These are phyloP conservation scores for Hypoxylon sp. DNA, from an alignment of 2,329 filamentous ascomycete species.

Conservation along the genomic window DNA sequence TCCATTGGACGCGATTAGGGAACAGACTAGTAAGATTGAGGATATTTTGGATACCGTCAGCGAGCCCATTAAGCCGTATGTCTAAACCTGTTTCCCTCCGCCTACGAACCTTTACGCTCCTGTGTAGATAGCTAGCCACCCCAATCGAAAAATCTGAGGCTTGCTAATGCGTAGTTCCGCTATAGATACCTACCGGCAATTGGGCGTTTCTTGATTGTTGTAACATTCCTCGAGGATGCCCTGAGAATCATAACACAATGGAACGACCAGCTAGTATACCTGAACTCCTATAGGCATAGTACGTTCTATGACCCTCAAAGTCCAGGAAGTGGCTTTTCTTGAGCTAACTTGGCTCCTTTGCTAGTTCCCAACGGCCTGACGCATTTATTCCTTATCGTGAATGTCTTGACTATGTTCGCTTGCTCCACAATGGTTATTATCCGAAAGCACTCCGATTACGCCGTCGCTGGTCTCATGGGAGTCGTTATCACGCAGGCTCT, in stretches of 20 bases:
- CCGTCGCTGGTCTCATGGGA: conserved; percentile 88
- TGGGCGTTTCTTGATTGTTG: conserved; percentile 96
- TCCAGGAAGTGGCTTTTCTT: background rate
- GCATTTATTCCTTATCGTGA: conserved; percentile 91
- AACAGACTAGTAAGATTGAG: conserved; percentile 99
- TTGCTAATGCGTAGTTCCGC: conserved; percentile 48
- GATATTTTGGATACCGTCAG: conserved; percentile 88
- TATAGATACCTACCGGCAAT: conserved; percentile 91
- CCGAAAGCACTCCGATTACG: conserved; percentile 93
- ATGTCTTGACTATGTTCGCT: conserved; percentile 87
- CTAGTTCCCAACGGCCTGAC: conserved; percentile 89
- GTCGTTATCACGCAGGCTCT: conserved; percentile 95
- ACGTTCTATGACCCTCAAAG: conserved; percentile 58
- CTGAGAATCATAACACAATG: conserved; percentile 98
- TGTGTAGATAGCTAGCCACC: background rate
- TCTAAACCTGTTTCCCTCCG: conserved; percentile 50
- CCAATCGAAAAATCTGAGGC: background rate
- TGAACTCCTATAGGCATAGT: conserved; percentile 95
- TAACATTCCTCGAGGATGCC: conserved; percentile 97
- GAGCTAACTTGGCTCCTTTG: conserved; percentile 42
- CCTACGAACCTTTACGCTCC: background rate
- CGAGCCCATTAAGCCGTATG: conserved; percentile 95
- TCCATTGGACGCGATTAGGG: conserved; percentile 88
- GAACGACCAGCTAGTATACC: conserved; percentile 92
- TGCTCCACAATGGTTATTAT: conserved; percentile 91